Conservation (phyloP, 768 basidiomycete species). For the Naganishia vaughanmartiniae region DNA sequence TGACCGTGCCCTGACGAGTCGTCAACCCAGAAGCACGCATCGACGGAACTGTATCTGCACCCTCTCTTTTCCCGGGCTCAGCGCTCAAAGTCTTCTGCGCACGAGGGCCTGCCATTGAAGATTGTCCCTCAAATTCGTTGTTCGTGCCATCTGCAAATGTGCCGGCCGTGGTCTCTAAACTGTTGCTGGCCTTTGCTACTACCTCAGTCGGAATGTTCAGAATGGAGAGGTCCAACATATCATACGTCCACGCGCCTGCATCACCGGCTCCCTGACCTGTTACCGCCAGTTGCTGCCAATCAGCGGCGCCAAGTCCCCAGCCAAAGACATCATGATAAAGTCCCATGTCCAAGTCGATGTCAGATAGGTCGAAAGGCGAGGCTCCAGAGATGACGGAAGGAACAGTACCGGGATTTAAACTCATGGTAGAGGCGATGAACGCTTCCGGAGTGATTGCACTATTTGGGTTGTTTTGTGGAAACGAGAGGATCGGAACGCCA, state of each 20-base stretch:
- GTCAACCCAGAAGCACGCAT: conserved; percentile 8
- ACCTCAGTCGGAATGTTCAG: conserved; percentile 10
- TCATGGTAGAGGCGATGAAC: conserved; percentile 4
- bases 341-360: conserved; percentile 14
- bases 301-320: conserved; percentile 20
- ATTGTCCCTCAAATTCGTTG: neutral
- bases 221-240: conserved; percentile 5
- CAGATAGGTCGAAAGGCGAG: conserved; percentile 5
- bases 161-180: neutral
- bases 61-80: neutral
- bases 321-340: conserved; percentile 22
- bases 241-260: conserved; percentile 10
- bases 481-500: neutral
- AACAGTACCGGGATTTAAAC: conserved; percentile 1
- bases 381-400: conserved; percentile 11
- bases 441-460: conserved; percentile 7
- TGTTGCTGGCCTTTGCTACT: neutral
- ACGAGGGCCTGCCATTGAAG: neutral
- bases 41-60: neutral
- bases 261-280: neutral
- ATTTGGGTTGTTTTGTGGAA: conserved; percentile 17
- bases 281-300: neutral
- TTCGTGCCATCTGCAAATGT: neutral
- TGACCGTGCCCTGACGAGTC: conserved; percentile 4
- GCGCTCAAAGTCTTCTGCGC: neutral